Evolutionary conservation across 2,329 filamentous ascomycete genomes (phyloP), one percentile per base, ranked within the genome.

Genomic region (Colletotrichum sansevieriae): DNA sequence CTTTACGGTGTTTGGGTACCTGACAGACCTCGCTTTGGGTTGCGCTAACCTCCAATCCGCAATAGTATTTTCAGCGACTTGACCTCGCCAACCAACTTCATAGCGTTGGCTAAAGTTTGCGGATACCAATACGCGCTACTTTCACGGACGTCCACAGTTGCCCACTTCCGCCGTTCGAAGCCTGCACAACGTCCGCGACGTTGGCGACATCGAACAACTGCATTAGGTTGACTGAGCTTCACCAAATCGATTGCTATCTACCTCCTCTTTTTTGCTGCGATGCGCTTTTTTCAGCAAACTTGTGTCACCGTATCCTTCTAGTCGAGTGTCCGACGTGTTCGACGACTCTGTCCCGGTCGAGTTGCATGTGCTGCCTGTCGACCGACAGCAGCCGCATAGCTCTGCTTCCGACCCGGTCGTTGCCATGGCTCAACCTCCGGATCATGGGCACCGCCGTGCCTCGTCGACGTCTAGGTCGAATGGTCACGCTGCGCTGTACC

Each of bases 401-500:
- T 5, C 44, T 58, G 35, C 18, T 39, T 12, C 29, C 41, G 47
- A 49, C 10, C 22, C n/a, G 29, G 15, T n/a, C n/a, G 46, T 29
- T 43, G n/a, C 41, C 18, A 69, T 69, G 66, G 51, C 63, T 29
- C 46, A 41, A n/a, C 33, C 49, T 33, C 22, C 47, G 35, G 62
- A 39, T 18, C 64, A 61, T 13, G 55, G 55, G 35, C 66, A 56
- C 44, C 46, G 25, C 43, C 56, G 62, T 61, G 66, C 55, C 43
- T 60, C 63, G 15, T 66, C 55, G n/a, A 51, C 55, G 7, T 51
- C 63, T 15, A 63, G 64, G 39, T 22, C 62, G 20, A 68, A 70
- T 29, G 59, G 68, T 52, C 70, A 74, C 18, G 62, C 62, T 13
- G 62, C 77, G 59, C 76, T 92, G 71, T 93, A 93, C 79, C 84